phyloP scores from a whole-genome alignment of 1,284 basidiomycete genomes.

The Ganoderma lingzhi region DNA sequence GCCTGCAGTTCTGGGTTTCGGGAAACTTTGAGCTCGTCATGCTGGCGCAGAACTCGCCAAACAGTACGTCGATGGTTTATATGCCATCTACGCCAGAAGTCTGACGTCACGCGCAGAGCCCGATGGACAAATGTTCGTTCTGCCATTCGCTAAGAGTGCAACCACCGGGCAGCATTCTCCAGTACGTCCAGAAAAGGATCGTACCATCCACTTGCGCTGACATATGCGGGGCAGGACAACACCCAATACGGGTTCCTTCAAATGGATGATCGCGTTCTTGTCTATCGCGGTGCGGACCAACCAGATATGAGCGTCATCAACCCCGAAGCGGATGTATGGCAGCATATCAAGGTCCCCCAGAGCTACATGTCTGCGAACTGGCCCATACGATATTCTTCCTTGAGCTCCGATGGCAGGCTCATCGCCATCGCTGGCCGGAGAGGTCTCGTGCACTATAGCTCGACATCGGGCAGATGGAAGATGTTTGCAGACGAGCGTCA shows the following conservation, averaged over 20 bases:
- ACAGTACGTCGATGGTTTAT: conserved; percentile 49
- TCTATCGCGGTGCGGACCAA: conserved; percentile 98
- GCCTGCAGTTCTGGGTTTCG: conserved; percentile 84
- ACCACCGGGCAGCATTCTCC: conserved; percentile 93
- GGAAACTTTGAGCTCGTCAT: conserved; percentile 90
- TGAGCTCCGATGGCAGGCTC: conserved; percentile 91
- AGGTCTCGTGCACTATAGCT: conserved; percentile 94
- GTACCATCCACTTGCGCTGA: neutral
- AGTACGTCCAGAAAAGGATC: conserved; percentile 49
- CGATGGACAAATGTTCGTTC: conserved; percentile 80
- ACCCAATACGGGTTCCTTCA: conserved; percentile 95
- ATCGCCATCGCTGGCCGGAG: conserved; percentile 94
- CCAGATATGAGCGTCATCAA: conserved; percentile 99
- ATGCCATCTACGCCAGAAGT: neutral
- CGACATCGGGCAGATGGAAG: conserved; percentile 96
- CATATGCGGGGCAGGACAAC: conserved; percentile 71
- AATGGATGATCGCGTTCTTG: conserved; percentile 92
- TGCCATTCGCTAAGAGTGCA: conserved; percentile 96
- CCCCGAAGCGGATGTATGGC: conserved; percentile 99
- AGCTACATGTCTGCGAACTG: conserved; percentile 91
- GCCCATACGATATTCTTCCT: conserved; percentile 93
- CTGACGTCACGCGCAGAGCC: conserved; percentile 46
- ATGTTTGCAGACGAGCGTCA: conserved; percentile 86
- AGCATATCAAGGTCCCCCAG: conserved; percentile 94
- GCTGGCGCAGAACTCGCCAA: conserved; percentile 59